Conservation (phyloP, 768 basidiomycete genomes). For the Lactifluus rugatus region DNA sequence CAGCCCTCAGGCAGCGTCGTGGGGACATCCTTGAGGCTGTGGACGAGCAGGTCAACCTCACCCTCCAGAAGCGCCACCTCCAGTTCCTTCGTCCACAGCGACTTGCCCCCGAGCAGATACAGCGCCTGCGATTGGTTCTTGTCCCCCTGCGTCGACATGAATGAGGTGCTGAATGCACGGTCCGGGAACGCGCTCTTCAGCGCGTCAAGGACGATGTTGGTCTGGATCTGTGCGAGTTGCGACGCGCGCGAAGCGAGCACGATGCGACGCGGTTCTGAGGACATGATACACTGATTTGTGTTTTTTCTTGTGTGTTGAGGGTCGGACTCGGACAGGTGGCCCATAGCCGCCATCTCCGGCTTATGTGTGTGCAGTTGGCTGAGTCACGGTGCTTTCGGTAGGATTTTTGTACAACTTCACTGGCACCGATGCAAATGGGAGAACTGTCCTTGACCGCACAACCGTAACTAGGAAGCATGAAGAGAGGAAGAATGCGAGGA, state of each 20-base stretch:
- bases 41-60: conserved; percentile 84
- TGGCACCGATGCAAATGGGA: background rate
- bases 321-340: too few species aligned
- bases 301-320: background rate
- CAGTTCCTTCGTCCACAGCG: conserved; percentile 94
- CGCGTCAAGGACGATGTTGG: conserved; percentile 62
- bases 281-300: background rate
- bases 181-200: conserved; percentile 50
- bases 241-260: conserved; percentile 80
- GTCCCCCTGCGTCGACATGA: conserved; percentile 73
- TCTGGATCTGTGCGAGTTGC: conserved; percentile 84
- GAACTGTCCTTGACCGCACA: background rate
- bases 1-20: conserved; percentile 80
- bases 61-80: conserved; percentile 70
- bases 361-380: background rate
- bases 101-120: conserved; percentile 84
- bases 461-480: background rate
- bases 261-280: conserved; percentile 37
- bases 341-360: too few species aligned
- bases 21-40: conserved; percentile 89
- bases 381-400: background rate
- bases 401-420: too few species aligned
- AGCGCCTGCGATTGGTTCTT: conserved; percentile 81
- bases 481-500: background rate
- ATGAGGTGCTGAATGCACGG: conserved; percentile 40